phyloP scores from a whole-genome alignment of 306 rosid genomes.

The Luffa acutangula region DNA sequence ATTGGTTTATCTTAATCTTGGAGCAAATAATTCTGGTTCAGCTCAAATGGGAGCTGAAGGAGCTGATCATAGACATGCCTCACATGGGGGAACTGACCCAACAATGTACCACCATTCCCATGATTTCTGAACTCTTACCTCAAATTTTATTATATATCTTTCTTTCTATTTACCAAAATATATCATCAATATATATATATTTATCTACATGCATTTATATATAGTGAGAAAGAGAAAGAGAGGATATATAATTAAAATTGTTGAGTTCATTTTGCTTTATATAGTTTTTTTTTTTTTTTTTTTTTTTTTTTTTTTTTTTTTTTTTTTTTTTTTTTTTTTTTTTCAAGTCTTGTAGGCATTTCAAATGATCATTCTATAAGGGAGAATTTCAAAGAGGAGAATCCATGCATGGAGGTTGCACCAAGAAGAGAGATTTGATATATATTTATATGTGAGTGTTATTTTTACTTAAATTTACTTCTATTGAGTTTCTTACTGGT shows the following conservation, averaged over 20 bases:
- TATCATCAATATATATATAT: not conserved
- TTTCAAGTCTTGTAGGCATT: not conserved
- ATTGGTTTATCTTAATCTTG: constrained; percentile 88
- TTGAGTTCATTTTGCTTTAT: not conserved
- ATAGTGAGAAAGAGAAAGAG: not conserved
- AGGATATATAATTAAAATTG: not conserved
- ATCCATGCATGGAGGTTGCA: not conserved
- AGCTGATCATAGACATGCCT: constrained; percentile 24
- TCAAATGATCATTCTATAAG: not conserved
- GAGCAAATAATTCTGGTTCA: constrained; percentile 29
- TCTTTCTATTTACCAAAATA: constrained; percentile 1
- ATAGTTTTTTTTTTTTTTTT: not conserved
- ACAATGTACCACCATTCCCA: constrained; percentile 67
- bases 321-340: too few relatives aligned
- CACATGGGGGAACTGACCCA: constrained; percentile 38
- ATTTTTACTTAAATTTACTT: not conserved
- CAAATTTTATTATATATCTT: constrained; percentile 1
- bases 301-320: not conserved
- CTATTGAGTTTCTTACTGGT: not conserved
- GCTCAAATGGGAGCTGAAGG: constrained; percentile 31
- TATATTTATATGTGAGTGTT: not conserved
- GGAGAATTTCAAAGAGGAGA: not conserved
- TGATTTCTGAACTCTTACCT: constrained; percentile 35
- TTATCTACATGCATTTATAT: not conserved
- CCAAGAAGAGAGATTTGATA: not conserved